phyloP scores from a whole-genome alignment of 352 stramenopile species.

The Stramenopiles sp. region DNA sequence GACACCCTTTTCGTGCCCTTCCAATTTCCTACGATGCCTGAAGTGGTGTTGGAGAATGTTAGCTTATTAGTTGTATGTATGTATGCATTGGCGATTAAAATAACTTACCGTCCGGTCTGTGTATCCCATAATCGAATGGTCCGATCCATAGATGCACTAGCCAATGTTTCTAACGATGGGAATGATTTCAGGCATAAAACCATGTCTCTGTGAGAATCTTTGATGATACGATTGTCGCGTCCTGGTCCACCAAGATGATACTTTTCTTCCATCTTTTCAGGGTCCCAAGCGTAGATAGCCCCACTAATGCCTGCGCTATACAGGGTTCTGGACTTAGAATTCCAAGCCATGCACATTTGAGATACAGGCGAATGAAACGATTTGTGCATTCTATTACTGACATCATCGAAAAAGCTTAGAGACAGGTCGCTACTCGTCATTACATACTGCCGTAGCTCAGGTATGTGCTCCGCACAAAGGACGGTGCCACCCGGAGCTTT shows the following conservation, averaged over 20 bases:
- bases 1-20: conserved; percentile 56
- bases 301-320: conserved; percentile 53
- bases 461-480: conserved; percentile 46
- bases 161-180: conserved; percentile 47
- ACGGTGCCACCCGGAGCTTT: conserved; percentile 45
- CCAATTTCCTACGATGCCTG: conserved; percentile 54
- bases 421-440: conserved; percentile 48
- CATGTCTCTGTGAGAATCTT: conserved; percentile 56
- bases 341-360: conserved; percentile 55
- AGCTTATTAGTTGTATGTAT: too few species aligned
- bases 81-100: too few species aligned
- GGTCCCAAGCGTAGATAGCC: conserved; percentile 57
- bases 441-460: conserved; percentile 46
- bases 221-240: conserved; percentile 33
- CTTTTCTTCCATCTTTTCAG: conserved; percentile 51
- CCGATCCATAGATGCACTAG: conserved; percentile 58
- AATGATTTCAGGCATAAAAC: conserved; percentile 54
- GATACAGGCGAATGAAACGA: conserved; percentile 51
- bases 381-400: conserved; percentile 40
- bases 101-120: conserved; percentile 48
- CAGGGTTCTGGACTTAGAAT: conserved; percentile 37
- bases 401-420: conserved; percentile 56
- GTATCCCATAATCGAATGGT: conserved; percentile 66
- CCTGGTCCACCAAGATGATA: conserved; percentile 48
- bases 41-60: too few species aligned